Conservation (phyloP, 225 moss, liverwort and hornwort species). For the Bryoerythrophyllum caledonicum region DNA sequence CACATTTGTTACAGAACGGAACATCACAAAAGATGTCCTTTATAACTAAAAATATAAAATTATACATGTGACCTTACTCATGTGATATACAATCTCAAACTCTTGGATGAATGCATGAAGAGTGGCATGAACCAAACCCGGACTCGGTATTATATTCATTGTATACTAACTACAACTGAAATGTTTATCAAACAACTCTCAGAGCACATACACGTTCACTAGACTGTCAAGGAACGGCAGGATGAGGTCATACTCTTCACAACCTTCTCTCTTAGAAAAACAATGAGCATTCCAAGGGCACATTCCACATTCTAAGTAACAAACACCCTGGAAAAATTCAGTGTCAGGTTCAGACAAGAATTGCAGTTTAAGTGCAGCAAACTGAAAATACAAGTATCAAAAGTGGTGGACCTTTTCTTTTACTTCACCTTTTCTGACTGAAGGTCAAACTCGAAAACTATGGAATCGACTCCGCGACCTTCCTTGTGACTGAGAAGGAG, state of each 20-base stretch:
- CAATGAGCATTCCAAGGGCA: neutral
- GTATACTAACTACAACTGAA: too few relatives aligned
- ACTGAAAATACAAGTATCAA: slow-evolving; percentile 37
- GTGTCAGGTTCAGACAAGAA: neutral
- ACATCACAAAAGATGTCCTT: too few relatives aligned
- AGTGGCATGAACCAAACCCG: too few relatives aligned
- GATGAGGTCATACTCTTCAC: slow-evolving; percentile 10
- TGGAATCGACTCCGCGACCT: slow-evolving; percentile 40
- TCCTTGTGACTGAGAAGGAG: slow-evolving; percentile 35
- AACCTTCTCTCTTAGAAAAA: neutral
- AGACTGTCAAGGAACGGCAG: neutral
- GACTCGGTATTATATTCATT: too few relatives aligned
- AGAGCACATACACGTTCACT: too few relatives aligned
- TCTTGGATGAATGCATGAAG: too few relatives aligned
- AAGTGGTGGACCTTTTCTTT: slow-evolving; percentile 29
- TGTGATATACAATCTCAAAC: too few relatives aligned
- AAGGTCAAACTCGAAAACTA: slow-evolving; percentile 36
- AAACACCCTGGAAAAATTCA: neutral
- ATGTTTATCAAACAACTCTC: too few relatives aligned
- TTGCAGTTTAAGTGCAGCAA: slow-evolving; percentile 22
- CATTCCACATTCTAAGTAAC: neutral
- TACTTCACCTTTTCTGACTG: neutral
- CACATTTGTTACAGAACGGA: too few relatives aligned
- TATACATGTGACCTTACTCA: too few relatives aligned
- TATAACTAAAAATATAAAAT: too few relatives aligned